A percentile compares a stretch with the other conserved stretches of the same genome.
Evolutionary conservation across 2,329 filamentous ascomycete species (phyloP).

Genomic region (Chaetomium olivaceum): DNA sequence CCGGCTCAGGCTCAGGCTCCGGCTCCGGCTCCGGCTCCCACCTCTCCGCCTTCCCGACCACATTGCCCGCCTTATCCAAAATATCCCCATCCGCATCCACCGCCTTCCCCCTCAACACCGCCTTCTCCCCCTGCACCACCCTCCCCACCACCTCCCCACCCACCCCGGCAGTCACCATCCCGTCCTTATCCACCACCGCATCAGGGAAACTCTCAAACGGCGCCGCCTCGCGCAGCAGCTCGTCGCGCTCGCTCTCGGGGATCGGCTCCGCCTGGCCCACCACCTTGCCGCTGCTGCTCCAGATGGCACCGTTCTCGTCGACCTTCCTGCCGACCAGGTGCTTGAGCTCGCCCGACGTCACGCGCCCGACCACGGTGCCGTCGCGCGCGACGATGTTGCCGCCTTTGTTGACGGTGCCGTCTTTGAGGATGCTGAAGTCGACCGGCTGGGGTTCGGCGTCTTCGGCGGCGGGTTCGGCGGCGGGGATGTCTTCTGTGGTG

Average conservation of each 20-base stretch:
- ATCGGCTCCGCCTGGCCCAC: constrained; percentile 68
- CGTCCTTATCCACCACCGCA: constrained; percentile 55
- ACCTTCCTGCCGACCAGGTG: constrained; percentile 64
- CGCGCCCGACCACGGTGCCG: constrained; percentile 58
- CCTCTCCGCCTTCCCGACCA: constrained; percentile 53
- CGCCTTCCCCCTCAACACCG: constrained; percentile 63
- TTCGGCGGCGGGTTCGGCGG: background rate
- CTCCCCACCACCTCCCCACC: constrained; percentile 59
- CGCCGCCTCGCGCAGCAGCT: constrained; percentile 45
- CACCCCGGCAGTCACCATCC: constrained; percentile 48
- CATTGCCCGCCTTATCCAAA: constrained; percentile 66
- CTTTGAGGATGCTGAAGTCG: constrained; percentile 55
- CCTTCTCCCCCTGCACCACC: constrained; percentile 63
- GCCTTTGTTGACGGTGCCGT: constrained; percentile 58
- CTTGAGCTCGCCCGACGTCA: constrained; percentile 64
- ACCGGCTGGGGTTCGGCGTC: constrained; percentile 30
- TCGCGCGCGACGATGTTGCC: constrained; percentile 59
- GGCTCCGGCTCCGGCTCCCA: constrained; percentile 40
- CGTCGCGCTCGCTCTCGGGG: constrained; percentile 55
- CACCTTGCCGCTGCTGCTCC: constrained; percentile 68
- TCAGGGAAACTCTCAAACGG: constrained; percentile 62
- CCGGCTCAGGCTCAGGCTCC: constrained; percentile 44
- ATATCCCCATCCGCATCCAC: constrained; percentile 72
- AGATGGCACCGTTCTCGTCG: constrained; percentile 69
- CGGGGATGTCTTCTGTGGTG: constrained; percentile 11